Conservation (phyloP, 2,329 filamentous ascomycete genomes). For the Trichoderma simmonsii region DNA sequence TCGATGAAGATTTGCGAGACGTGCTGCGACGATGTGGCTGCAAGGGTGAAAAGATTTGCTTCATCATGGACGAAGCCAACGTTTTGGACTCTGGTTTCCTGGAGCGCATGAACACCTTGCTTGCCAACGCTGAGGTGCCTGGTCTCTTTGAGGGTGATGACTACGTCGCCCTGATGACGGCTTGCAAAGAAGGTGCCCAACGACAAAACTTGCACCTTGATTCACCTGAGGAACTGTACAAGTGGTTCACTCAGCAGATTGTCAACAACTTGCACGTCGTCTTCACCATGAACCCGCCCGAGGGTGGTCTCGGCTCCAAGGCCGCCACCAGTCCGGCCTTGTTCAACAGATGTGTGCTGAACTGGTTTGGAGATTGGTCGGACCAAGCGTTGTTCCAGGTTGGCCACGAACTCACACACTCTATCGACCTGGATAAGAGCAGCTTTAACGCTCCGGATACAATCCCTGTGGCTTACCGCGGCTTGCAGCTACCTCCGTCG, state of each 20-base stretch:
- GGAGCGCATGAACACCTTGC: constrained; percentile 97
- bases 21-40: constrained; percentile 91
- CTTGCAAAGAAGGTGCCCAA: constrained; percentile 97
- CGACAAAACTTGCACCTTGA: constrained; percentile 92
- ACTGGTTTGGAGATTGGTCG: constrained; percentile 99
- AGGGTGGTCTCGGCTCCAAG: constrained; percentile 91
- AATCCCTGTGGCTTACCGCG: constrained; percentile 88
- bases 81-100: constrained; percentile 98
- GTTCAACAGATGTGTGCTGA: constrained; percentile 99
- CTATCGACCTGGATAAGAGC: constrained; percentile 88
- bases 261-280: constrained; percentile 98
- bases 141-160: constrained; percentile 99
- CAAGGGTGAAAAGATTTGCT: constrained; percentile 99
- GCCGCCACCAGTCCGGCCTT: constrained; percentile 95
- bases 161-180: constrained; percentile 96
- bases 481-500: constrained; percentile 76
- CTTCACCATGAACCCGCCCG: constrained; percentile 99
- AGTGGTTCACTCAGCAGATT: constrained; percentile 99
- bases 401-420: constrained; percentile 89
- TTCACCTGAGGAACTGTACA: constrained; percentile 98
- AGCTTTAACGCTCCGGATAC: constrained; percentile 85
- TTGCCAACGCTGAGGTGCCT: constrained; percentile 98
- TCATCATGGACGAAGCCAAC: constrained; percentile 99
- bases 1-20: constrained; percentile 93
- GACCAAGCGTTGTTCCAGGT: constrained; percentile 99